A percentile compares a stretch with the other conserved stretches of the same genome.
These are phyloP conservation scores for Ajuga chamaepitys DNA, from an alignment of 257 asterid genomes.

Conservation along the genomic window DNA sequence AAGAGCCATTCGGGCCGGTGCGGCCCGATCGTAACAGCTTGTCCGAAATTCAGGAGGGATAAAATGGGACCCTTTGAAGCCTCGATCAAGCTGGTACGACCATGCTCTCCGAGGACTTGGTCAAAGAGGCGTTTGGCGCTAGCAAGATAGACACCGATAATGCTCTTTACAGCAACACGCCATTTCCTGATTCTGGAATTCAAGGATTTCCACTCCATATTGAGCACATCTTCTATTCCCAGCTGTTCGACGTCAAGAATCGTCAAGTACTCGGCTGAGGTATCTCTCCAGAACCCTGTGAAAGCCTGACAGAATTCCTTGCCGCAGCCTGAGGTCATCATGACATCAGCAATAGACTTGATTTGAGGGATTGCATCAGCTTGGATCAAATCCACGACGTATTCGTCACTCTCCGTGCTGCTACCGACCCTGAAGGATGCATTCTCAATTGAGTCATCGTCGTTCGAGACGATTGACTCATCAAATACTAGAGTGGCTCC, in stretches of 20 bases:
- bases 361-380: constrained; percentile 43
- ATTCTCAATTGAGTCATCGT: constrained; percentile 36
- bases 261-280: constrained; percentile 32
- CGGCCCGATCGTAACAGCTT: constrained; percentile 51
- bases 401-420: constrained; percentile 36
- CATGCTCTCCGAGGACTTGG: constrained; percentile 36
- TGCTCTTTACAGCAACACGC: constrained; percentile 36
- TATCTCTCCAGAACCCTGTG: constrained; percentile 39
- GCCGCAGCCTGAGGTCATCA: constrained; percentile 42
- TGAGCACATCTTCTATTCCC: constrained; percentile 57
- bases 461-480: constrained; percentile 35
- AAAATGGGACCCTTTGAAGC: constrained; percentile 39
- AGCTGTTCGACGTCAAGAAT: constrained; percentile 28
- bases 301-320: constrained; percentile 43
- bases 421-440: constrained; percentile 25
- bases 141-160: constrained; percentile 35
- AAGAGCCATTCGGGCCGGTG: constrained; percentile 49
- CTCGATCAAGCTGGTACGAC: constrained; percentile 39
- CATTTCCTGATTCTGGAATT: constrained; percentile 44
- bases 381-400: constrained; percentile 42
- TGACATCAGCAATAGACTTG: constrained; percentile 41
- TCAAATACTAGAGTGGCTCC: constrained; percentile 25
- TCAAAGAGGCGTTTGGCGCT: constrained; percentile 36
- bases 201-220: constrained; percentile 55
- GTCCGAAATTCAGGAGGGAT: constrained; percentile 53